Base-by-base conservation (phyloP, 495 filamentous ascomycete species). In the Choiromyces venosus region DNA sequence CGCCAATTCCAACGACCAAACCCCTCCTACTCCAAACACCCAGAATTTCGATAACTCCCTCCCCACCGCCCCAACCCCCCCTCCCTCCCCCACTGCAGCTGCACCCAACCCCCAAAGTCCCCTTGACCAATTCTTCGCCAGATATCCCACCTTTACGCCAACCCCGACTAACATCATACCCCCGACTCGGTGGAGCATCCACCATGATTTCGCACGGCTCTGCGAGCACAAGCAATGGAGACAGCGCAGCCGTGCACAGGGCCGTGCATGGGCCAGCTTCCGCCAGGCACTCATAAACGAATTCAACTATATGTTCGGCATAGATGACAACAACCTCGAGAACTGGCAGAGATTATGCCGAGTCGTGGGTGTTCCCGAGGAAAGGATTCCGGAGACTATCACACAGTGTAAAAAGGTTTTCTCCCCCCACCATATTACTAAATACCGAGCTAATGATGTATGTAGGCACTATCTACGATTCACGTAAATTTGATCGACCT, bases 331-430 rank as follows among this genome's bases (percentile, higher is more conserved):
- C 0, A 37, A 76, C 9, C 69, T 82, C 4, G 67, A 65, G 33
- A 72, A 42, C 8, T 82, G 80, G 80, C 76, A 81, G 65, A 72
- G 70, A 2, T 67, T 81, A 18, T 81, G 79, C 38, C 44, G 39
- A 4, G 83, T 85, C 40, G 56, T 86, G 5, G 78, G 78, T 0
- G 38, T 86, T 1, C 46, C n/a, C 7, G 46, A 56, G 46, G 19
- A 66, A 1, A 75, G 67, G 0, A 72, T 80, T 14, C 70, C 78
- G 29, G 42, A 10, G 5, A 84, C 84, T 0, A 82, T 86, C 36
- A 82, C 44, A 0, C 56, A 84, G 77, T 86, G 85, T 71, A 83
- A 82, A 33, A 84, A 83, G 78, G 85, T 86, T 74, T 37, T 7
- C 19, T 6, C 42, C n/a, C n/a, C n/a, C 29, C n/a, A 29, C n/a